Conservation (phyloP, 1,284 basidiomycete genomes). For the Tremellales sp. region DNA sequence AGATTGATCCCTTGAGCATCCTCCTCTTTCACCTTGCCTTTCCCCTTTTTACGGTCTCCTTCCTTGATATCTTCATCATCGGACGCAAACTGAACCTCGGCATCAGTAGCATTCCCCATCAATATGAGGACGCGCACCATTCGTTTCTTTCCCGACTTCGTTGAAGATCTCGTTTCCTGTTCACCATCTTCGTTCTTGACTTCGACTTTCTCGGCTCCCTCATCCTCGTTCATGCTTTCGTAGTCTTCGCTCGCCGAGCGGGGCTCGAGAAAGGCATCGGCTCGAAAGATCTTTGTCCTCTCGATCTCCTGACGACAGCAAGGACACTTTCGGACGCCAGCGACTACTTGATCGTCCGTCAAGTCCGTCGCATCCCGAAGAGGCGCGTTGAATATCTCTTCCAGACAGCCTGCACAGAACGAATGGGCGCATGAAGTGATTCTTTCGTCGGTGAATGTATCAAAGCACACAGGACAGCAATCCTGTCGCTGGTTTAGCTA, state of each 20-base stretch:
- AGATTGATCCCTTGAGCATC: slow-evolving; percentile 2
- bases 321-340: slow-evolving; percentile 39
- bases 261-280: slow-evolving; percentile 37
- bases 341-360: slow-evolving; percentile 27
- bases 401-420: slow-evolving; percentile 41
- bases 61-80: slow-evolving; percentile 17
- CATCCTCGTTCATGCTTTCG: slow-evolving; percentile 65
- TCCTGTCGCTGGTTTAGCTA: slow-evolving; percentile 1
- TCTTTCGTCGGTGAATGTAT: slow-evolving; percentile 33
- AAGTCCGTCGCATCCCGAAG: slow-evolving; percentile 21
- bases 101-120: not conserved
- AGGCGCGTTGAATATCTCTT: slow-evolving; percentile 31
- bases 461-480: slow-evolving; percentile 41
- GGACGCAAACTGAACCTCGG: not conserved
- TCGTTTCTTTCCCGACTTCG: slow-evolving; percentile 2
- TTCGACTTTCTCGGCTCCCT: slow-evolving; percentile 56
- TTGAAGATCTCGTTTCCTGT: slow-evolving; percentile 36
- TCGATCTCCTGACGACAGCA: slow-evolving; percentile 38
- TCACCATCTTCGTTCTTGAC: slow-evolving; percentile 51
- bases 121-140: not conserved
- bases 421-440: slow-evolving; percentile 43
- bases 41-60: slow-evolving; percentile 8
- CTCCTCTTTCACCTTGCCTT: slow-evolving; percentile 4
- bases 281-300: slow-evolving; percentile 32
- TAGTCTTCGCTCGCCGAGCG: slow-evolving; percentile 47